Evolutionary conservation across 768 basidiomycete genomes (phyloP).

Genomic region (Auricularia sp.): DNA sequence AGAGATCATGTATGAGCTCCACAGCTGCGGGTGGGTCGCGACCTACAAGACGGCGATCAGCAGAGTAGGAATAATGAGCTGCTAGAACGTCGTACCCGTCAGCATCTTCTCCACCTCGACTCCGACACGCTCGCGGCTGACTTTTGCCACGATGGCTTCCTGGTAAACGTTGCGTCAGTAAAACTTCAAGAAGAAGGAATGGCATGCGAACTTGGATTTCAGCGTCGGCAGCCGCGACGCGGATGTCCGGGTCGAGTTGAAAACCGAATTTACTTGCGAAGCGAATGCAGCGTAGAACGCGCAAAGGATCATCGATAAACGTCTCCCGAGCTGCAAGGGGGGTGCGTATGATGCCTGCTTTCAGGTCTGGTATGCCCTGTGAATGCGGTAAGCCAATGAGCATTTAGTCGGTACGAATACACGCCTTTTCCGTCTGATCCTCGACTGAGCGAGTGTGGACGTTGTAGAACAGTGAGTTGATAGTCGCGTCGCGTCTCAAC

Average conservation of each 20-base stretch:
- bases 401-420: not conserved
- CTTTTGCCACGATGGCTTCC: slow-evolving; percentile 66
- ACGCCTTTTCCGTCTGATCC: slow-evolving; percentile 72
- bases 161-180: slow-evolving; percentile 12
- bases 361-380: slow-evolving; percentile 79
- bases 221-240: slow-evolving; percentile 47
- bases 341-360: slow-evolving; percentile 70
- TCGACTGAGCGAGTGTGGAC: slow-evolving; percentile 78
- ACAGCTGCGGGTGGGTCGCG: slow-evolving; percentile 65
- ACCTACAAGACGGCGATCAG: slow-evolving; percentile 31
- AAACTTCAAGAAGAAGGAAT: not conserved
- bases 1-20: slow-evolving; percentile 61
- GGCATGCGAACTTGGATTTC: slow-evolving; percentile 45
- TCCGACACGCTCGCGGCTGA: slow-evolving; percentile 84
- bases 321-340: slow-evolving; percentile 81
- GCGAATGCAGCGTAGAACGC: slow-evolving; percentile 81
- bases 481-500: slow-evolving; percentile 81
- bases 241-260: slow-evolving; percentile 56
- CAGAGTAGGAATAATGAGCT: slow-evolving; percentile 3
- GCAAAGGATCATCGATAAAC: slow-evolving; percentile 87
- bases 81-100: slow-evolving; percentile 40
- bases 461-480: slow-evolving; percentile 95
- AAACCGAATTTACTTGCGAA: slow-evolving; percentile 91
- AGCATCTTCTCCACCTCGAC: slow-evolving; percentile 94
- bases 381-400: slow-evolving; percentile 8